Conservation (phyloP, 305 asterid species). For the Ajuga reptans region DNA sequence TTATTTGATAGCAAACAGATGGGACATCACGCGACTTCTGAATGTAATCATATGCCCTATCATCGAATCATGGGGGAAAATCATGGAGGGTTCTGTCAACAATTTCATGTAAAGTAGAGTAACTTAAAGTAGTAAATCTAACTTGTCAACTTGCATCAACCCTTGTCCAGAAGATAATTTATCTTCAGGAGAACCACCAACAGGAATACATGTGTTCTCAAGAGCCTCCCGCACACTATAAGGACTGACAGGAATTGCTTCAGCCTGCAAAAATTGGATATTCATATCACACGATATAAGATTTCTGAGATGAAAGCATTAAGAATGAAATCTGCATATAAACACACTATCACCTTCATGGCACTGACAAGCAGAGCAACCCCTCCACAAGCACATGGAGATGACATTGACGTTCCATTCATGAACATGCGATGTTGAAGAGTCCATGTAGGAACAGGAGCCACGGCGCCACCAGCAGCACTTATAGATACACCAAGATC, state of each 20-base stretch:
- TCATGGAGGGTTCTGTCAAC: conserved; percentile 20
- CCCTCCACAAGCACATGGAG: conserved; percentile 98
- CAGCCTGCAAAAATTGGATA: conserved; percentile 54
- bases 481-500: conserved; percentile 89
- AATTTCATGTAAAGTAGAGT: conserved; percentile 23
- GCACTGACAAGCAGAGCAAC: conserved; percentile 90
- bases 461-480: conserved; percentile 99
- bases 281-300: conserved; percentile 24
- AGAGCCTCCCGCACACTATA: conserved; percentile 83
- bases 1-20: conserved; percentile 67
- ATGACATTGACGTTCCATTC: conserved; percentile 99
- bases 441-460: conserved; percentile 99
- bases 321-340: not conserved
- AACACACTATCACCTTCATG: conserved; percentile 66
- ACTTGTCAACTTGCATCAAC: conserved; percentile 97
- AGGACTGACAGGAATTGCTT: conserved; percentile 80
- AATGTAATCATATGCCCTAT: conserved; percentile 87
- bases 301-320: conserved; percentile 13
- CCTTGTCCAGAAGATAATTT: conserved; percentile 90
- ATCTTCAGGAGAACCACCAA: conserved; percentile 77
- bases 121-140: conserved; percentile 28
- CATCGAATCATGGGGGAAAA: conserved; percentile 28
- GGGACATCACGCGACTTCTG: conserved; percentile 59
- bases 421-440: conserved; percentile 93
- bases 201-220: conserved; percentile 78